Evolutionary conservation across 331 rosid genomes (phyloP), one percentile per base, ranked within the genome.

Genomic region (Stylosanthes scabra): DNA sequence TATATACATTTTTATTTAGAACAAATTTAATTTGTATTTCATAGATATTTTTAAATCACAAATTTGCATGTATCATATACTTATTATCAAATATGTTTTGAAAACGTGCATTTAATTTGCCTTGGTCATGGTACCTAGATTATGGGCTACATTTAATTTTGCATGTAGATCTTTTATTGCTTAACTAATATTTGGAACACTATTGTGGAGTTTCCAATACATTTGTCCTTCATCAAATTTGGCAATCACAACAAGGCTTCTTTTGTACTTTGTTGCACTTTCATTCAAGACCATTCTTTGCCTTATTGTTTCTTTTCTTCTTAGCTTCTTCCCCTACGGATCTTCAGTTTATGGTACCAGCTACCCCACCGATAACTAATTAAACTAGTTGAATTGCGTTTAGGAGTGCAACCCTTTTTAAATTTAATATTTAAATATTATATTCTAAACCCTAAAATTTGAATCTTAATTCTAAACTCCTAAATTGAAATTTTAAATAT

Each of bases 221-320:
- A 39, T 72, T 66, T 79, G 66, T 46, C 64, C 74, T 72, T 72
- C 72, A 58, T 72, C 78, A 28, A 59, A 50, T 72, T 79, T 73
- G 79, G 69, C 54, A 66, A 66, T 59, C 68, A 28, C 15, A 40
- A 63, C 37, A 31, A 63, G 68, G 37, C 44, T 1, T 20, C 25
- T 20, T 20, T 20, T 59, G 78, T 73, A 73, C 83, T 73, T 79
- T 54, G 51, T 59, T 73, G 79, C 83, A 79, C 79, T 73, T 77
- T 54, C 82, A 9, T 15, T 28, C 11, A 2, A 72, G 20, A 27
- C 10, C 46, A 74, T 8, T 63, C 64, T 11, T 63, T 63, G 31
- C 71, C 75, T 49, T 50, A 47, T 72, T 47, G 11, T 55, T 47
- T 51, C 3, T 15, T 55, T 47, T 39, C 3, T 31, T 5, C 37